Conservation (phyloP, 129 eudicot species). For the Daucus carota region DH1_v3.0 NC_030389.2:3733501-3734000, state of each 20-base stretch:
- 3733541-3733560: neutral
- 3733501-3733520: conserved; percentile 26
- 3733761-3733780: neutral
- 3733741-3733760: neutral
- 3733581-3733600: neutral
- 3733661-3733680: neutral
- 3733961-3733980: no score
- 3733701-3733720: neutral
- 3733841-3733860: neutral
- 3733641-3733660: neutral
- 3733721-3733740: neutral
- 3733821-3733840: neutral
- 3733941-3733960: no score
- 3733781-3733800: neutral
- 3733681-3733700: neutral
- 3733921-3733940: neutral
- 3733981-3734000: no score
- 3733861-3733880: neutral
- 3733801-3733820: neutral
- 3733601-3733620: neutral
- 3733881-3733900: neutral
- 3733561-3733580: neutral
- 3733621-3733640: neutral
- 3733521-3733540: conserved; percentile 11
- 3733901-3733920: neutral